Evolutionary conservation across 73 alveolate species (phyloP).

Genomic region (Symbiodinium pilosum): DNA sequence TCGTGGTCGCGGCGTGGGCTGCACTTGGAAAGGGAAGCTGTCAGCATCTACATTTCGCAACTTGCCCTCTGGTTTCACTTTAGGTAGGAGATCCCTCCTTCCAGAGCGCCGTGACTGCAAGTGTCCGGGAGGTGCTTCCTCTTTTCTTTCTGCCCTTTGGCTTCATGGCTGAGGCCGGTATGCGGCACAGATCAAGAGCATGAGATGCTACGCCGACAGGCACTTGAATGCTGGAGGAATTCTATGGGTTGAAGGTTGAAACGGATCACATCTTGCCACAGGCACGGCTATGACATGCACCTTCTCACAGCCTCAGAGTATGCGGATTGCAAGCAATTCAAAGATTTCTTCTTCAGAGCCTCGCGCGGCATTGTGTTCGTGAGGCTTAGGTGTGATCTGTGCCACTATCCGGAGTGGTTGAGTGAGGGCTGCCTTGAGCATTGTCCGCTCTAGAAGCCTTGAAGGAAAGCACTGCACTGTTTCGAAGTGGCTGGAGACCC

Average conservation of each 20-base stretch:
- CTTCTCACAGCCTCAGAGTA: constrained; percentile 68
- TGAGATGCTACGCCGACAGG: constrained; percentile 77
- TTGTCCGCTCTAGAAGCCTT: not conserved
- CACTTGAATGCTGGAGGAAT: too few relatives aligned
- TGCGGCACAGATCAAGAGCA: constrained; percentile 57
- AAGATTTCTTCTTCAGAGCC: constrained; percentile 43
- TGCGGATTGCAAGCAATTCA: constrained; percentile 52
- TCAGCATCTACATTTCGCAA: not conserved
- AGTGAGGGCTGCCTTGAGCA: too few relatives aligned
- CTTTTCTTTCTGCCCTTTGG: not conserved
- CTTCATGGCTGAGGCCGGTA: constrained; percentile 19
- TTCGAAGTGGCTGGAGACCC: constrained; percentile 88
- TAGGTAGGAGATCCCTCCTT: constrained; percentile 80
- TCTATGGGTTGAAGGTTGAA: too few relatives aligned
- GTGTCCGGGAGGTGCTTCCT: not conserved
- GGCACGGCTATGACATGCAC: constrained; percentile 81
- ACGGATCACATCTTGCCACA: not conserved
- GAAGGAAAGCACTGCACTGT: constrained; percentile 81
- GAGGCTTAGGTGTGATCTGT: too few relatives aligned
- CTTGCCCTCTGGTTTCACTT: too few relatives aligned
- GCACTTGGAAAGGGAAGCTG: not conserved
- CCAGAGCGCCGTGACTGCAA: constrained; percentile 12
- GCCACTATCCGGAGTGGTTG: too few relatives aligned
- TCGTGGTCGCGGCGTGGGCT: constrained; percentile 53
- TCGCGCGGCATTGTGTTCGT: not conserved